Base-by-base conservation (phyloP, 2,329 filamentous ascomycete species). In the Verticillium longisporum region DNA sequence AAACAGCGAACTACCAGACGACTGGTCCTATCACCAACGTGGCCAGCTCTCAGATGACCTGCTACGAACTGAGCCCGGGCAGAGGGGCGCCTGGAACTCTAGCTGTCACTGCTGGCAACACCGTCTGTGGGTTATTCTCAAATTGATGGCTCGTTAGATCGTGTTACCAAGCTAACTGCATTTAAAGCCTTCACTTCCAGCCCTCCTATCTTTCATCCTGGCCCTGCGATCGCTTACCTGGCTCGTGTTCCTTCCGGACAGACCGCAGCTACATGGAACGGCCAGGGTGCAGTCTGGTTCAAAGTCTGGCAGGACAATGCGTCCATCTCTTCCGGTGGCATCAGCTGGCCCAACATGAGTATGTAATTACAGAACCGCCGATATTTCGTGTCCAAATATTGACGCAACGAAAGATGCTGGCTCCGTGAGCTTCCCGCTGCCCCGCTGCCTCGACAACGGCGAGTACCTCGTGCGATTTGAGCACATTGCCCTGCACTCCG, bases 21-120 rank as follows among this genome's bases (percentile, higher is more conserved):
- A 81, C 82, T 64, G 76, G 74, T 1, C 78, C 78, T 62, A 79
- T 83, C 38, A 78, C 78, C 3, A 73, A 80, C 62, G 80, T 83
- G 34, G 74, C 68, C 56, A 79, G 77, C 45, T 65, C 74, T 1
- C 75, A 77, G 61, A 80, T 83, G 72, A 78, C 78, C n/a, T 83
- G 80, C 73, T 83, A 80, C 69, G 76, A 82, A 66, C 71, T 76
- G 10, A 69, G 68, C 10, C 66, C 75, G 3, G 77, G 77, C 45
- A 74, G 72, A 57, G 72, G 75, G 10, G 80, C 79, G 15, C 79
- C 80, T 21, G 71, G 72, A 11, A 75, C 73, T 0, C 68, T 83
- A 1, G 72, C 65, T 55, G 67, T 70, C 37, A 60, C 61, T 13
- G 68, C 68, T 11, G 68, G 68, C 26, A 63, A 64, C 33, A 66